Evolutionary conservation across 768 basidiomycete species (phyloP).

Genomic region (Candolleomyces efflorescens): DNA sequence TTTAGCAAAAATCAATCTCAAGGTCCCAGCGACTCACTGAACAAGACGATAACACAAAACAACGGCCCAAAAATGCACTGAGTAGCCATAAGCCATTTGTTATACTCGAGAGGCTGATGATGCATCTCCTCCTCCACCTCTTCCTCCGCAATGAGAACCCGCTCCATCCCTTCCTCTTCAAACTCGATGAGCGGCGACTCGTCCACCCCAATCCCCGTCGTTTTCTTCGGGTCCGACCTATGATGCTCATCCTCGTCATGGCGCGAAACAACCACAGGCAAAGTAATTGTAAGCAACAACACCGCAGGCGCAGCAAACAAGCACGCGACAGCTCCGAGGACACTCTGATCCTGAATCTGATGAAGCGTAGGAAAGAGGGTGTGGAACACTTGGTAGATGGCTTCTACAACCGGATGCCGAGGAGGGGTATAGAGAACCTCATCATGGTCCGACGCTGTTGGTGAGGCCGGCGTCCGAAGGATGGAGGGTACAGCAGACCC

Average conservation of each 20-base stretch:
- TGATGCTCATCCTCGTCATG: conserved; percentile 32
- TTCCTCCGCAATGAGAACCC: conserved; percentile 68
- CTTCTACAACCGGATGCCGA: conserved; percentile 33
- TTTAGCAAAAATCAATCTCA: no score
- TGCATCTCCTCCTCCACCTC: conserved; percentile 68
- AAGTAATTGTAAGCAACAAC: conserved; percentile 77
- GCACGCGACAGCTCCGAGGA: conserved; percentile 66
- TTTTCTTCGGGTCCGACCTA: conserved; percentile 26
- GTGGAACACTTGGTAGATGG: conserved; percentile 43
- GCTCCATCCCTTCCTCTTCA: conserved; percentile 71
- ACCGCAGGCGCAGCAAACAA: conserved; percentile 87
- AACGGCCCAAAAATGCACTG: conserved; percentile 84
- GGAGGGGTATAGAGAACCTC: conserved; percentile 38
- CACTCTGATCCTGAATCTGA: conserved; percentile 64
- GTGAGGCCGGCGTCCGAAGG: conserved; percentile 52
- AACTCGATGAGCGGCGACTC: conserved; percentile 58
- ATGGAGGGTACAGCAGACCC: conserved; percentile 50
- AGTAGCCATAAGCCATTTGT: conserved; percentile 79
- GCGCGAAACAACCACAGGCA: conserved; percentile 81
- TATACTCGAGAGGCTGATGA: conserved; percentile 51
- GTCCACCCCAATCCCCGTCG: conserved; percentile 22
- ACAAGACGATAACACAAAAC: conserved; percentile 71
- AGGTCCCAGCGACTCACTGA: conserved; percentile 73
- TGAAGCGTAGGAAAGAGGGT: conserved; percentile 85
- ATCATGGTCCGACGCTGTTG: conserved; percentile 34